These are phyloP conservation scores for Aspergillus brasiliensis DNA, from an alignment of 2,329 filamentous ascomycete species.

Conservation along the genomic window DNA sequence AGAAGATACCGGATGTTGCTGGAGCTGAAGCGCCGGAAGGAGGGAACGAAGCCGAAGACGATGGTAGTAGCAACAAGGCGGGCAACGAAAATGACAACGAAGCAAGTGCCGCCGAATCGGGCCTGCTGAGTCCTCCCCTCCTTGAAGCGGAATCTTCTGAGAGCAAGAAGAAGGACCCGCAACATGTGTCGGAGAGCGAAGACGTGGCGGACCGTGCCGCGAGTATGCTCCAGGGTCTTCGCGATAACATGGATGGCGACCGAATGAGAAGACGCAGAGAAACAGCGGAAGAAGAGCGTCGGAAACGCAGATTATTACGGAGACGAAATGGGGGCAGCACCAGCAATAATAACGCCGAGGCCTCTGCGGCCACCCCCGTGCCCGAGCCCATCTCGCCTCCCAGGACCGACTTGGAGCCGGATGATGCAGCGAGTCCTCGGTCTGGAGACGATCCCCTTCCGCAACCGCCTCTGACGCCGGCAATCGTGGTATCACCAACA, in stretches of 20 bases:
- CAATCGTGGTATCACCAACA: conserved; percentile 39
- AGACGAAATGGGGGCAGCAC: conserved; percentile 58
- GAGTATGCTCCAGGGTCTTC: conserved; percentile 78
- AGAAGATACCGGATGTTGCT: conserved; percentile 73
- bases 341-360: conserved; percentile 42
- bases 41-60: conserved; percentile 52
- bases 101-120: conserved; percentile 46
- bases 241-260: conserved; percentile 60
- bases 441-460: conserved; percentile 23
- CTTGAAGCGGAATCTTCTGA: conserved; percentile 36
- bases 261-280: conserved; percentile 67
- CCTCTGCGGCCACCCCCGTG: conserved; percentile 32
- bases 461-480: conserved; percentile 30
- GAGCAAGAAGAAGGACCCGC: conserved; percentile 33
- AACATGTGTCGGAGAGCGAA: conserved; percentile 56
- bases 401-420: conserved; percentile 23
- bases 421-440: conserved; percentile 27
- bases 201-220: conserved; percentile 86
- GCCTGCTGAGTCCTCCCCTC: conserved; percentile 54
- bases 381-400: conserved; percentile 36
- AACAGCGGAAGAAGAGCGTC: conserved; percentile 77
- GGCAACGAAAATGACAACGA: conserved; percentile 15
- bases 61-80: conserved; percentile 1
- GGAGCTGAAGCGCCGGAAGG: conserved; percentile 61
- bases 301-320: conserved; percentile 65